A percentile compares a stretch with the other conserved stretches of the same genome.
Evolutionary conservation across 768 basidiomycete genomes (phyloP).

Genomic region (Boletus sp.): DNA sequence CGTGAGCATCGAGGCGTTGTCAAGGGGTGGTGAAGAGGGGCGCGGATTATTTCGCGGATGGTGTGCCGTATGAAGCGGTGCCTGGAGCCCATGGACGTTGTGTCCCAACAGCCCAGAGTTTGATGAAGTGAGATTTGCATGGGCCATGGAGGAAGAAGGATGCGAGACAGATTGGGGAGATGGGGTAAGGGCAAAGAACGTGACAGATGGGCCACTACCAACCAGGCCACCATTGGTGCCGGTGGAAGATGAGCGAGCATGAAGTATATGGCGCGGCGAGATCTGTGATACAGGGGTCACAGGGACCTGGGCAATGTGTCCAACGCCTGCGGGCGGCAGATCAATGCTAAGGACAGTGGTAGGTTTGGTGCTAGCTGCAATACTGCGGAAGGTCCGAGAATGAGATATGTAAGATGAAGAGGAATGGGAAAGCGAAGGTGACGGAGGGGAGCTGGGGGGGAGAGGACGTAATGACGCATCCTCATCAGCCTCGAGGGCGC

Average conservation of each 20-base stretch:
- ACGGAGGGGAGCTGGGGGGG: conserved; percentile 84
- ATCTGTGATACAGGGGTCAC: conserved; percentile 53
- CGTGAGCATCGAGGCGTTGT: conserved; percentile 91
- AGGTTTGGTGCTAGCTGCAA: conserved; percentile 88
- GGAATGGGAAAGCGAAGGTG: conserved; percentile 80
- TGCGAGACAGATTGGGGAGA: conserved; percentile 44
- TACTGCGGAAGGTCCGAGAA: conserved; percentile 77
- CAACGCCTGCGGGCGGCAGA: conserved; percentile 74
- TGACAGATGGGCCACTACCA: conserved; percentile 58
- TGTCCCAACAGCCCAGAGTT: conserved; percentile 34
- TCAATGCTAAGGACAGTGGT: conserved; percentile 94
- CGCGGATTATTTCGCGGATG: conserved; percentile 96
- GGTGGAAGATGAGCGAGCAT: conserved; percentile 61
- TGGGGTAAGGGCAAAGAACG: conserved; percentile 69
- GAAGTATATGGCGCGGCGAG: conserved; percentile 51
- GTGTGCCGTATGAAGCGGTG: conserved; percentile 86
- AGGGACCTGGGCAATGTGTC: conserved; percentile 88
- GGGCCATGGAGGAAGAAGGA: conserved; percentile 37
- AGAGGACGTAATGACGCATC: conserved; percentile 90
- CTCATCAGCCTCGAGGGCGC: conserved; percentile 83
- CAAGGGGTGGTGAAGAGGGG: conserved; percentile 85
- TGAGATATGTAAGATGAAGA: conserved; percentile 84
- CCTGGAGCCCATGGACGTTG: conserved; percentile 50
- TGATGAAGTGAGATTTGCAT: conserved; percentile 18
- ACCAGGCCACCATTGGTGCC: conserved; percentile 46